Evolutionary conservation across 139 green algal genomes (phyloP).

Genomic region (Choricystis sp.): DNA sequence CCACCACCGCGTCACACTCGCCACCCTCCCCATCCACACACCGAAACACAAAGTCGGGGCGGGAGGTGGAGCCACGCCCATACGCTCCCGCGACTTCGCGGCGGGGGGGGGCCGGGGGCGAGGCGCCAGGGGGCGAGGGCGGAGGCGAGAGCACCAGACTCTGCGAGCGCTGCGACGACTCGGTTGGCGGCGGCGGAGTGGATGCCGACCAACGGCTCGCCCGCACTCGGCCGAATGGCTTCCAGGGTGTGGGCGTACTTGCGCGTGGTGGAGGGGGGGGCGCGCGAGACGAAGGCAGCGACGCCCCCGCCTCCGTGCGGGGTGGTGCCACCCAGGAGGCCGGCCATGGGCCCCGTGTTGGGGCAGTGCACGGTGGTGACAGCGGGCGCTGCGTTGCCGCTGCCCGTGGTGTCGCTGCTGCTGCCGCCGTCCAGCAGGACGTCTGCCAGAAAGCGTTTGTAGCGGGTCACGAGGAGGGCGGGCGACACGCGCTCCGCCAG

Average conservation of each 20-base stretch:
- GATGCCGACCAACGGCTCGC: constrained; percentile 17
- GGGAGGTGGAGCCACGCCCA: not conserved
- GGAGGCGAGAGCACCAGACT: not conserved
- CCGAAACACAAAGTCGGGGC: constrained; percentile 22
- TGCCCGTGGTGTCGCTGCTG: not conserved
- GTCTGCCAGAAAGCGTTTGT: constrained; percentile 54
- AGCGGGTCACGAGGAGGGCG: constrained; percentile 20
- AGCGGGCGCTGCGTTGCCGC: not conserved
- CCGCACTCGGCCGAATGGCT: constrained; percentile 14
- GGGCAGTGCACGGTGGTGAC: constrained; percentile 27
- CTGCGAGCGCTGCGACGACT: constrained; percentile 24
- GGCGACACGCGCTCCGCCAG: not conserved
- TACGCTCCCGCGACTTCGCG: not conserved
- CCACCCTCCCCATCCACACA: not conserved
- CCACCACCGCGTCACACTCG: constrained; percentile 7
- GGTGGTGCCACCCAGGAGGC: constrained; percentile 11
- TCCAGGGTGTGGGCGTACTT: constrained; percentile 45
- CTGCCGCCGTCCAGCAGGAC: constrained; percentile 10
- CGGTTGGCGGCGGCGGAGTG: constrained; percentile 45
- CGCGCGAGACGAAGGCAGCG: constrained; percentile 1
- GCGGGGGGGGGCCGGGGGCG: too few relatives aligned
- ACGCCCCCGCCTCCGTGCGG: not conserved
- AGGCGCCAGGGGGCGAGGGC: not conserved
- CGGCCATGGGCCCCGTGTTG: constrained; percentile 50
- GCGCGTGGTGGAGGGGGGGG: constrained; percentile 2